A percentile compares a stretch with the other conserved stretches of the same genome.
Conservation (phyloP, 75 land plant genomes). For the Cunninghamia lanceolata region DNA sequence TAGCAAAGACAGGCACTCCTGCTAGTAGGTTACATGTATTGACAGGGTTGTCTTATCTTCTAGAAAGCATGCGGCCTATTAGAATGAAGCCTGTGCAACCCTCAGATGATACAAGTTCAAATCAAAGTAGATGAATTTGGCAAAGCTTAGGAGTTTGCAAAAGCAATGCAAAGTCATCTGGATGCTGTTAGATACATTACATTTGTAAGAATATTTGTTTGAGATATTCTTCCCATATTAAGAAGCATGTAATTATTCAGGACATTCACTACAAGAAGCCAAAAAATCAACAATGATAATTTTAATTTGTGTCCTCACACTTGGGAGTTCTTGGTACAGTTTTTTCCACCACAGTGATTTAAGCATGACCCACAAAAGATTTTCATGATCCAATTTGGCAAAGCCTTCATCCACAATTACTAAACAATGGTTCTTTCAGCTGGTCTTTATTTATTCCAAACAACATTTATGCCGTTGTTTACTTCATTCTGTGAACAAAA, state of each 20-base stretch:
- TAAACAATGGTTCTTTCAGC: neutral
- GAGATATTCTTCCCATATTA: neutral
- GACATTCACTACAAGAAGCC: neutral
- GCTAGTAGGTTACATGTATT: constrained; percentile 83
- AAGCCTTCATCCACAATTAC: neutral
- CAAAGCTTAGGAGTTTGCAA: neutral
- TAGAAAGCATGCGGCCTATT: constrained; percentile 69
- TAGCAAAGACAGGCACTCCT: constrained; percentile 89
- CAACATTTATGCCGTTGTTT: neutral
- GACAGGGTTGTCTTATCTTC: constrained; percentile 83
- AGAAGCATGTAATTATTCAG: neutral
- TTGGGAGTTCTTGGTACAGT: neutral
- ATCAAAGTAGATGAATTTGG: neutral
- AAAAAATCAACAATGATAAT: neutral
- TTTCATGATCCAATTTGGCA: neutral
- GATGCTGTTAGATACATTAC: neutral
- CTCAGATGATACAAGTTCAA: neutral
- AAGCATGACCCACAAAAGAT: neutral
- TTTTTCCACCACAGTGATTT: neutral
- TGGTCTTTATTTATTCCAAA: no score
- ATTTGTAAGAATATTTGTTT: neutral
- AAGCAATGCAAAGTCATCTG: neutral
- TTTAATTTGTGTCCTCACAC: neutral
- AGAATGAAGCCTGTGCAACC: neutral
- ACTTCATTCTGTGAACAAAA: no score